These are phyloP conservation scores for Gossypium trilobum DNA, from an alignment of 441 rosid species.

Conservation along the genomic window DNA sequence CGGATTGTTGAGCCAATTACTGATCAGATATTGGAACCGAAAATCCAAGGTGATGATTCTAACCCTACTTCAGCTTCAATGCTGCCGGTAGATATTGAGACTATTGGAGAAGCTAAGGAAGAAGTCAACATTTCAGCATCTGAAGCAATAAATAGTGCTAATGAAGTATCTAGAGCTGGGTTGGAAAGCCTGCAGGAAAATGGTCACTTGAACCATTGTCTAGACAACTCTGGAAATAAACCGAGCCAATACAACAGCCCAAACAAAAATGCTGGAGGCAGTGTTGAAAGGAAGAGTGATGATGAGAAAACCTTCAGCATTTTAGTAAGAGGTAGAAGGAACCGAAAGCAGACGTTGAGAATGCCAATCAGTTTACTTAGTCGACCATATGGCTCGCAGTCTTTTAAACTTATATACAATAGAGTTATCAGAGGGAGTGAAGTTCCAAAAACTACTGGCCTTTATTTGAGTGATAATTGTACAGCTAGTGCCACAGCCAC, in stretches of 20 bases:
- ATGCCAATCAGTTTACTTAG: slow-evolving; percentile 88
- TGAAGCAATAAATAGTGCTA: slow-evolving; percentile 24
- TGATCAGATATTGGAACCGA: slow-evolving; percentile 39
- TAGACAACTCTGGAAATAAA: slow-evolving; percentile 24
- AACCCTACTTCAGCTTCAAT: slow-evolving; percentile 32
- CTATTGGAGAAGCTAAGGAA: slow-evolving; percentile 30
- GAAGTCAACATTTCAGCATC: slow-evolving; percentile 34
- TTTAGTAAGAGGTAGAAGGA: slow-evolving; percentile 79
- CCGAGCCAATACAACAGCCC: slow-evolving; percentile 23
- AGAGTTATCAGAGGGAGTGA: slow-evolving; percentile 78
- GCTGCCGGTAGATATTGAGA: slow-evolving; percentile 51
- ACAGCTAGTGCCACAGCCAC: slow-evolving; percentile 28
- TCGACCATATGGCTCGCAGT: slow-evolving; percentile 82
- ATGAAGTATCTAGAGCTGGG: slow-evolving; percentile 26
- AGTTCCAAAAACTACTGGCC: slow-evolving; percentile 44
- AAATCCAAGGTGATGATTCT: slow-evolving; percentile 24
- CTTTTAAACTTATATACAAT: slow-evolving; percentile 67
- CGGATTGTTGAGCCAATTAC: slow-evolving; percentile 59
- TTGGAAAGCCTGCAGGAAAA: slow-evolving; percentile 31
- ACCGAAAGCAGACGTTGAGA: slow-evolving; percentile 81
- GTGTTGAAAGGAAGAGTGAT: slow-evolving; percentile 36
- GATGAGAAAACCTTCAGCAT: slow-evolving; percentile 84
- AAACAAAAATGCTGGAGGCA: slow-evolving; percentile 26
- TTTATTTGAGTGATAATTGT: slow-evolving; percentile 34
- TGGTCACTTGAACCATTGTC: slow-evolving; percentile 26